These are phyloP conservation scores for Cutaneotrichosporon sp. DNA, from an alignment of 1,284 basidiomycete species.

Conservation along the genomic window DNA sequence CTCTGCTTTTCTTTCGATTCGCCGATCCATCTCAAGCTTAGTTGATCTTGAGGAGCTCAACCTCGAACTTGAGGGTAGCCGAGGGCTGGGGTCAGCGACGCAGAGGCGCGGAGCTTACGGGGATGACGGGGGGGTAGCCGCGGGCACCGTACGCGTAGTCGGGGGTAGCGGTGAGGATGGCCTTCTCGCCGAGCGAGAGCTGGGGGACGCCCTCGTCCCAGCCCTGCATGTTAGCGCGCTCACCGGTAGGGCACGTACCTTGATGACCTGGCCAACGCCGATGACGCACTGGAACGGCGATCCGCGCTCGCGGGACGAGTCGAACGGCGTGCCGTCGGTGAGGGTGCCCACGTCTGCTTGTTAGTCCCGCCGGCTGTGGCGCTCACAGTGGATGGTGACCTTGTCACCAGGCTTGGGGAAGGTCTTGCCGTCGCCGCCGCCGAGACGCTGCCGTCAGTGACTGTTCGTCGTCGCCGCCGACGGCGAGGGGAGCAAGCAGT, in stretches of 20 bases:
- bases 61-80: conserved; percentile 53
- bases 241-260: too few species aligned
- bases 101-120: conserved; percentile 32
- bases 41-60: conserved; percentile 54
- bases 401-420: conserved; percentile 46
- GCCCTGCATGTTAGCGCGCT: conserved; percentile 53
- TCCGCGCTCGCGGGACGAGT: conserved; percentile 51
- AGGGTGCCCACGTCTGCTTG: conserved; percentile 48
- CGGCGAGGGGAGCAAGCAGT: too few species aligned
- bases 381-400: conserved; percentile 49
- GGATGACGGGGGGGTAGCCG: conserved; percentile 61
- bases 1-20: too few species aligned
- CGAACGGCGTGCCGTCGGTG: conserved; percentile 49
- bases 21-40: conserved; percentile 28
- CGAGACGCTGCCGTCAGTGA: conserved; percentile 30
- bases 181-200: conserved; percentile 72
- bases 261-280: conserved; percentile 71
- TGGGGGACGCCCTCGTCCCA: conserved; percentile 85
- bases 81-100: neutral
- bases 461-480: neutral
- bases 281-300: conserved; percentile 68
- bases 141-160: conserved; percentile 41
- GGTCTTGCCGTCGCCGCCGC: conserved; percentile 47
- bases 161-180: conserved; percentile 55
- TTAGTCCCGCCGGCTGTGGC: neutral